Conservation (phyloP, 192 early-diverging fungal genomes). For the Lunasporangiospora selenospora region DNA sequence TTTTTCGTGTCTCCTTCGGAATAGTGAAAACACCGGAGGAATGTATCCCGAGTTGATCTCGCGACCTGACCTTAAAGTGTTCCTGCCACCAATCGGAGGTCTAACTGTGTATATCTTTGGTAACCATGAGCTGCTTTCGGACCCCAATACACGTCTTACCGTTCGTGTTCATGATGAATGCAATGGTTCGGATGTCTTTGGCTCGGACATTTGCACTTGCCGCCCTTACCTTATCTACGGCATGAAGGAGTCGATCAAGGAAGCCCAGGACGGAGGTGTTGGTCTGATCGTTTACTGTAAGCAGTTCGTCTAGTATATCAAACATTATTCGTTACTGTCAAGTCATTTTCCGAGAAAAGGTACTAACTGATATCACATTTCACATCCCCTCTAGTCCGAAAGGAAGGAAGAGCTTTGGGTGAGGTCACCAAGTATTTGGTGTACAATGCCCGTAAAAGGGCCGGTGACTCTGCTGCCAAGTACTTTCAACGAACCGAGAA, state of each 20-base stretch:
- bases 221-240: slow-evolving; percentile 85
- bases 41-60: slow-evolving; percentile 97
- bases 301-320: slow-evolving; percentile 6
- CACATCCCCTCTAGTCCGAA: slow-evolving; percentile 70
- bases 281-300: slow-evolving; percentile 94
- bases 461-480: slow-evolving; percentile 87
- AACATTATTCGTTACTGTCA: not conserved
- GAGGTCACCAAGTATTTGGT: slow-evolving; percentile 97
- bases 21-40: slow-evolving; percentile 88
- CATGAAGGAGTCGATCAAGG: slow-evolving; percentile 88
- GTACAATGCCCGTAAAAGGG: slow-evolving; percentile 91
- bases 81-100: slow-evolving; percentile 93
- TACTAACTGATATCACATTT: not conserved
- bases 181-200: slow-evolving; percentile 91
- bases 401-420: slow-evolving; percentile 93
- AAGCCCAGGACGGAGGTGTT: slow-evolving; percentile 90
- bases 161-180: slow-evolving; percentile 95
- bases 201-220: slow-evolving; percentile 87
- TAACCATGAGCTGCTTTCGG: slow-evolving; percentile 77
- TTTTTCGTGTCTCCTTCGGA: not conserved
- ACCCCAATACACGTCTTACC: slow-evolving; percentile 84
- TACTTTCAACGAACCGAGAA: slow-evolving; percentile 85
- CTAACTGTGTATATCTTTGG: slow-evolving; percentile 95
- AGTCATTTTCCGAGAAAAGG: not conserved
- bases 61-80: slow-evolving; percentile 91